Evolutionary conservation across 2,329 filamentous ascomycete genomes (phyloP).

Genomic region (Calonectria crousiana): DNA sequence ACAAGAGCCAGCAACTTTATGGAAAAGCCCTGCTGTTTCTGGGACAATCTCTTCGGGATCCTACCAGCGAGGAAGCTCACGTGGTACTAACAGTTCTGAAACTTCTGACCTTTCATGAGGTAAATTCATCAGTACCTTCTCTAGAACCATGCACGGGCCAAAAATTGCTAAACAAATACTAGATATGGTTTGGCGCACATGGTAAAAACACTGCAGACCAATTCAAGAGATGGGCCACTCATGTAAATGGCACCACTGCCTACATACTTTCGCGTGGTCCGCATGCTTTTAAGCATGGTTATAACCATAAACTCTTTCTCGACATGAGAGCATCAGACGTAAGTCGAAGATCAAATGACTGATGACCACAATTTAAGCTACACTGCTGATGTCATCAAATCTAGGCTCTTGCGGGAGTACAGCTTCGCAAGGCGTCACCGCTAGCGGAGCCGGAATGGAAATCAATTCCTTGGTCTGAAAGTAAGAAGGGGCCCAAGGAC

Average conservation of each 20-base stretch:
- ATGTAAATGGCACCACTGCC: not conserved
- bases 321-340: not conserved
- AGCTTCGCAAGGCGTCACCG: not conserved
- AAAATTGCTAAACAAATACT: not conserved
- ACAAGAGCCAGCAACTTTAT: not conserved
- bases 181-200: not conserved
- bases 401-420: not conserved
- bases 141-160: not conserved
- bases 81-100: not conserved
- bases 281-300: not conserved
- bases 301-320: not conserved
- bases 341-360: not conserved
- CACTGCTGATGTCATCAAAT: not conserved
- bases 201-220: not conserved
- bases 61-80: not conserved
- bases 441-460: not conserved
- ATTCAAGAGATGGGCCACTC: not conserved
- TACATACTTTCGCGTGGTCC: not conserved
- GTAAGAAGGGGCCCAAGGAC: not conserved
- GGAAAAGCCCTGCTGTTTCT: not conserved
- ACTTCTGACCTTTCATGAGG: not conserved
- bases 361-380: not conserved
- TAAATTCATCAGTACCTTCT: not conserved
- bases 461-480: not conserved
- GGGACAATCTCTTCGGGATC: not conserved